Evolutionary conservation across 495 filamentous ascomycete genomes (phyloP).

Genomic region (Penicillium nucicola): DNA sequence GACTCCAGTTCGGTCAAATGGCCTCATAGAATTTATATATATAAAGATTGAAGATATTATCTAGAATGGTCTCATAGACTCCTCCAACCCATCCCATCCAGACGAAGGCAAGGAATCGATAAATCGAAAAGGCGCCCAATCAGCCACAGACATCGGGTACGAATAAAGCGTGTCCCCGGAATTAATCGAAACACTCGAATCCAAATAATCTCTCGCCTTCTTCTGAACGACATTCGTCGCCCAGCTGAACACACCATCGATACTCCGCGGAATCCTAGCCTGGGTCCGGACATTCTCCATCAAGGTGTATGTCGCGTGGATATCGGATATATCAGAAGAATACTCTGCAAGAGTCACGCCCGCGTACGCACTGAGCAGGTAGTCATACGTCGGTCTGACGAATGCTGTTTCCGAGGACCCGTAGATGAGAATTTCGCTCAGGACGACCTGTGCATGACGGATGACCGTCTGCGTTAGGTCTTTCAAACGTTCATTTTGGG

Average conservation of each 20-base stretch:
- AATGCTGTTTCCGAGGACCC: not conserved
- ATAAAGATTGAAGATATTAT: not conserved
- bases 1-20: no score
- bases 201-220: not conserved
- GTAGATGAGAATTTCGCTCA: conserved; percentile 1
- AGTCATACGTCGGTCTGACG: conserved; percentile 5
- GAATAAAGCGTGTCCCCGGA: conserved; percentile 1
- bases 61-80: not conserved
- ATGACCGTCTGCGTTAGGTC: not conserved
- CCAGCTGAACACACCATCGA: conserved; percentile 5
- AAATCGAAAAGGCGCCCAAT: conserved; percentile 9
- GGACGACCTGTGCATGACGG: conserved; percentile 1
- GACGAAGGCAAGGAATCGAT: conserved; percentile 6
- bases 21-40: not conserved
- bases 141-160: not conserved
- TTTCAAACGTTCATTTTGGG: not conserved
- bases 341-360: conserved; percentile 6
- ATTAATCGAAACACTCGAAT: not conserved
- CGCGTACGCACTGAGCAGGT: conserved; percentile 5
- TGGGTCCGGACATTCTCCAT: conserved; percentile 7
- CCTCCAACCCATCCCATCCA: conserved; percentile 1
- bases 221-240: conserved; percentile 6
- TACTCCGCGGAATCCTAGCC: conserved; percentile 4
- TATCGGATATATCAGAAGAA: not conserved
- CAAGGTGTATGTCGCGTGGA: conserved; percentile 7